These are phyloP conservation scores for Aspergillus alliaceus DNA, from an alignment of 2,329 filamentous ascomycete genomes.

Conservation along the genomic window DNA sequence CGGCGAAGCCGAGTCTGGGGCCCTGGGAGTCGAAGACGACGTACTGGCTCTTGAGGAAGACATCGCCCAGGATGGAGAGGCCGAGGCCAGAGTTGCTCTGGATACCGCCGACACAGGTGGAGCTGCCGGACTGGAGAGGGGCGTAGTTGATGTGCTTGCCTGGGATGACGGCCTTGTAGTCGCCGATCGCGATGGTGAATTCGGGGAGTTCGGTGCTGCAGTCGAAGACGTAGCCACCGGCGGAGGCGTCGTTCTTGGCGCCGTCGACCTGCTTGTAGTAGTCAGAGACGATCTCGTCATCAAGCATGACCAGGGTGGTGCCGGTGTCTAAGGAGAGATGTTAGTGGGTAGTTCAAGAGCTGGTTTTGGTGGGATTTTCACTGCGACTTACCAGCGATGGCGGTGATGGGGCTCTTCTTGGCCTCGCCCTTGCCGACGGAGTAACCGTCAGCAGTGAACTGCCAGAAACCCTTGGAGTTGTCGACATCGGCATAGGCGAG, in stretches of 20 bases:
- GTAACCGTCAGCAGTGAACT: constrained; percentile 59
- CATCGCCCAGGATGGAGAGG: constrained; percentile 72
- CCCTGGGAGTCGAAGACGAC: constrained; percentile 65
- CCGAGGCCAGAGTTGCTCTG: constrained; percentile 62
- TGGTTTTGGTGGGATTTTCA: neutral
- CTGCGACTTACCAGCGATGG: constrained; percentile 52
- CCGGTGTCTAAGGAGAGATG: constrained; percentile 57
- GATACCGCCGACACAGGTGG: constrained; percentile 71
- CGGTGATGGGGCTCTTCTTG: constrained; percentile 45
- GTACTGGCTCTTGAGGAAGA: constrained; percentile 76
- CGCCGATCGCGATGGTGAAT: constrained; percentile 54
- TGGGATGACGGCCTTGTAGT: constrained; percentile 52
- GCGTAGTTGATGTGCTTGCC: constrained; percentile 58
- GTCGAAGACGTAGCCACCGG: constrained; percentile 59
- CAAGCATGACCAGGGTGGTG: constrained; percentile 65
- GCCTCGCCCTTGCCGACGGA: constrained; percentile 48
- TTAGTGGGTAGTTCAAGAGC: neutral
- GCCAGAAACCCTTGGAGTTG: constrained; percentile 63
- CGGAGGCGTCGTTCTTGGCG: constrained; percentile 46
- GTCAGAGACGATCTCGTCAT: constrained; percentile 51
- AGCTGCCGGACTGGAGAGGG: constrained; percentile 37
- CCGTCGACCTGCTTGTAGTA: constrained; percentile 62
- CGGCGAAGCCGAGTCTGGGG: constrained; percentile 51
- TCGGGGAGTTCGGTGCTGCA: constrained; percentile 53
- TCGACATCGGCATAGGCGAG: constrained; percentile 60